These are phyloP conservation scores for Ophiocordyceps robertsii DNA, from an alignment of 2,329 filamentous ascomycete genomes.

Conservation along the genomic window DNA sequence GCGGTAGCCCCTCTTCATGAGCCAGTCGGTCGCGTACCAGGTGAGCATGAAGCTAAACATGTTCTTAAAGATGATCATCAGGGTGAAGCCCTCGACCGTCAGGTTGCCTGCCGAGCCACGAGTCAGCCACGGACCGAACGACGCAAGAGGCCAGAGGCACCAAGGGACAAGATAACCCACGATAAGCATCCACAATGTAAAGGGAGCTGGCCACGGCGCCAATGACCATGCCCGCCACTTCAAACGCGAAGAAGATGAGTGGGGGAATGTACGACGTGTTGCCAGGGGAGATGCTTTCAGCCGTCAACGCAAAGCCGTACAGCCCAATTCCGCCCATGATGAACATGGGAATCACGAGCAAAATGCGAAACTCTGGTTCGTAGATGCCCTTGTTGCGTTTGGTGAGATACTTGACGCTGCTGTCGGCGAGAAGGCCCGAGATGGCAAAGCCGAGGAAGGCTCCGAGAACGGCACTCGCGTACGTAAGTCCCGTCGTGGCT, in stretches of 20 bases:
- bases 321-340: constrained; percentile 65
- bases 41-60: constrained; percentile 81
- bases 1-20: constrained; percentile 50
- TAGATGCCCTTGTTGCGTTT: constrained; percentile 67
- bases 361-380: constrained; percentile 80
- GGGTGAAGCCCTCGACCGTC: constrained; percentile 78
- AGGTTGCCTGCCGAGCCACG: constrained; percentile 45
- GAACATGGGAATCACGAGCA: constrained; percentile 72
- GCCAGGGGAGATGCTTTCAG: constrained; percentile 37
- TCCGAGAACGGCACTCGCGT: constrained; percentile 75
- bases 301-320: constrained; percentile 72
- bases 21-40: constrained; percentile 74
- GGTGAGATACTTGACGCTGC: constrained; percentile 56
- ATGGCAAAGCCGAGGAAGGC: constrained; percentile 65
- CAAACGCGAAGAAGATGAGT: constrained; percentile 69
- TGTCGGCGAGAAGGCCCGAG: constrained; percentile 63
- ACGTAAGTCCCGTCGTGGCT: constrained; percentile 78
- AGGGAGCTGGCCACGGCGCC: constrained; percentile 74
- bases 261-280: constrained; percentile 61
- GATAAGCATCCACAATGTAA: constrained; percentile 88
- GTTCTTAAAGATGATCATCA: constrained; percentile 88
- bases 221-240: constrained; percentile 84
- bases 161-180: constrained; percentile 31
- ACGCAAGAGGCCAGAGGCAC: background rate
- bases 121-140: constrained; percentile 3